Evolutionary conservation across 306 rosid genomes (phyloP), one percentile per base, ranked within the genome.

Genomic region (Prunus kanzakura): DNA sequence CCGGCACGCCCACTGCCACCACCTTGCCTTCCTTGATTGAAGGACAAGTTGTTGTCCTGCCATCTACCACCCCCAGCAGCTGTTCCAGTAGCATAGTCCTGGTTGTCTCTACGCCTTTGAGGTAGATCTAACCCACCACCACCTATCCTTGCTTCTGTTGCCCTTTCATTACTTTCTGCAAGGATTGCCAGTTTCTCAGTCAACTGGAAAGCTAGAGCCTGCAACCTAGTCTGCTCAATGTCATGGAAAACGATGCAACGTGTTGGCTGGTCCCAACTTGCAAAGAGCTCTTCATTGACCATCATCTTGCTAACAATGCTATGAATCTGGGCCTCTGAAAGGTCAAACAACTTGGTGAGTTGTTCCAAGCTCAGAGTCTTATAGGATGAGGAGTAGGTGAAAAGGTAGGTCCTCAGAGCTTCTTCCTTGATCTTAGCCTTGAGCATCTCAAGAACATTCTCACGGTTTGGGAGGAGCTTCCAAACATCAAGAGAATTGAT

Each of bases 121-220:
- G 91, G 93, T 75, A 91, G 84, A 82, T 93, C 98, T 84, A 93
- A 69, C 62, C 98, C 97, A 79, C 98, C 97, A 19, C 98, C 95
- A 11, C 97, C 96, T 25, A 87, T 52, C 71, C 93, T 89, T 29
- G 90, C 94, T 79, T 93, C 98, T n/a, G 77, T 67, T 29, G 98
- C 98, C 72, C 98, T 91, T 78, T 93, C 98, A 68, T 93, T 93
- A 69, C 89, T 90, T 85, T 93, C 98, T 6, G 93, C 93, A 55
- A 93, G 87, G 82, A 91, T 85, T 41, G 98, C 72, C 70, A 93
- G 65, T 82, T 91, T 91, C 79, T 93, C 97, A 2, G 98, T 88
- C 81, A 93, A 75, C 69, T 90, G 93, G 93, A 94, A 94, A 52
- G 96, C 91, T 77, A 94, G 56, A 1, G 93, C 89, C 82, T 90